Conservation (phyloP, 768 basidiomycete genomes). For the Tricholoma sp. region DNA sequence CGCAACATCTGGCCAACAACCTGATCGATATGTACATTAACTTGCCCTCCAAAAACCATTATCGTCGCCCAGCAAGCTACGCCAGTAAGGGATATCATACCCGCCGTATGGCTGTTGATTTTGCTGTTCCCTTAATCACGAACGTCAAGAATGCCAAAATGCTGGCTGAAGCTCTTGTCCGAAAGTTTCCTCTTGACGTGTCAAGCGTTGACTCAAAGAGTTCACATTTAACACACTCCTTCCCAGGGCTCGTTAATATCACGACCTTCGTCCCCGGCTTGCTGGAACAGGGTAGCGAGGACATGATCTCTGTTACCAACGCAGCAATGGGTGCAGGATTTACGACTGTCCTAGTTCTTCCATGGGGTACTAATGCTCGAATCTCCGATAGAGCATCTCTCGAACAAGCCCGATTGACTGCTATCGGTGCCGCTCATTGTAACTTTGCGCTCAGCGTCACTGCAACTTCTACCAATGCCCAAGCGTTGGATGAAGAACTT, state of each 20-base stretch:
- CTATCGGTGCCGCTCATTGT: conserved; percentile 65
- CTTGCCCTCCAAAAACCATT: conserved; percentile 95
- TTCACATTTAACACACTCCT: conserved; percentile 82
- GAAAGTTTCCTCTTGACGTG: conserved; percentile 87
- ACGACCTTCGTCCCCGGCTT: conserved; percentile 81
- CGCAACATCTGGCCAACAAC: conserved; percentile 94
- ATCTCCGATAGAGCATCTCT: conserved; percentile 68
- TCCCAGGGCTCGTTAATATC: conserved; percentile 91
- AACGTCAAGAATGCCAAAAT: conserved; percentile 99
- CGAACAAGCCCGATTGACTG: conserved; percentile 62
- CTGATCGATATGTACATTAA: conserved; percentile 99
- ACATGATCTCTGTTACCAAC: conserved; percentile 64
- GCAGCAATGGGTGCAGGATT: conserved; percentile 89
- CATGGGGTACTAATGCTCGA: conserved; percentile 53
- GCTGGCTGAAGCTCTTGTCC: conserved; percentile 86
- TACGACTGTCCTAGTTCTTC: conserved; percentile 76
- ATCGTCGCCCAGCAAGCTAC: conserved; percentile 94
- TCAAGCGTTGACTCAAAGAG: conserved; percentile 91
- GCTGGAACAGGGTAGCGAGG: conserved; percentile 44
- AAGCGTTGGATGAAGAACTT: conserved; percentile 64
- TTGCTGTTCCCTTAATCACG: conserved; percentile 94
- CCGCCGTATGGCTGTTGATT: conserved; percentile 98
- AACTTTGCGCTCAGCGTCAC: conserved; percentile 84
- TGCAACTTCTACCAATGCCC: conserved; percentile 65
- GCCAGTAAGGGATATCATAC: conserved; percentile 96